Conservation (phyloP, 179 eudicot species). For the Beta corolliflora region DNA sequence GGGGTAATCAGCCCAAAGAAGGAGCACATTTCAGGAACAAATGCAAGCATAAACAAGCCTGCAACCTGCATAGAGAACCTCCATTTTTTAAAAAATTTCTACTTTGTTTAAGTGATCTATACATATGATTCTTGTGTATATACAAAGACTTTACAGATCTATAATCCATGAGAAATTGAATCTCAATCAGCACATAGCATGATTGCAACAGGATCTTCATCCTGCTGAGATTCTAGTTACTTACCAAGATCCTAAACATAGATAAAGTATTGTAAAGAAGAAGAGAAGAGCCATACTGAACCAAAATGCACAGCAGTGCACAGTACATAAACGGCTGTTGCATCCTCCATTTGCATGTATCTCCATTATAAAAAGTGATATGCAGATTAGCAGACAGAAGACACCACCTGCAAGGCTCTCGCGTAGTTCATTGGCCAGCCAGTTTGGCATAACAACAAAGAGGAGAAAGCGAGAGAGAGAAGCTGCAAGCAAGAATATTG, state of each 20-base stretch:
- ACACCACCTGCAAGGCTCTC: slow-evolving; percentile 40
- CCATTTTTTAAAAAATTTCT: too few relatives aligned
- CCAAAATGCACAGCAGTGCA: slow-evolving; percentile 43
- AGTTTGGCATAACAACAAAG: slow-evolving; percentile 50
- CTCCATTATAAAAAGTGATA: slow-evolving; percentile 36
- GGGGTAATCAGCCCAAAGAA: not conserved
- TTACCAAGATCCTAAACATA: slow-evolving; percentile 46
- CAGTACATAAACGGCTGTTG: slow-evolving; percentile 30
- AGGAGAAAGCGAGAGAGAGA: slow-evolving; percentile 42
- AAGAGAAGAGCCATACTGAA: slow-evolving; percentile 39
- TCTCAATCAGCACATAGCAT: slow-evolving; percentile 7
- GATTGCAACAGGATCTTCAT: not conserved
- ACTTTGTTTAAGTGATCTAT: not conserved
- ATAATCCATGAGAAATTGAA: not conserved
- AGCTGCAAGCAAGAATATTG: slow-evolving; percentile 36
- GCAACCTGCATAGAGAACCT: not conserved
- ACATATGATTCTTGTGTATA: slow-evolving; percentile 12
- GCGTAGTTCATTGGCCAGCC: slow-evolving; percentile 44
- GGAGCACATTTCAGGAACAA: not conserved
- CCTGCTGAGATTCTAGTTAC: not conserved
- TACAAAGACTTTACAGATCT: slow-evolving; percentile 15
- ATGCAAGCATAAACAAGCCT: not conserved
- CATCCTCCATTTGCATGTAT: slow-evolving; percentile 38
- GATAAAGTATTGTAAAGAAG: slow-evolving; percentile 46
- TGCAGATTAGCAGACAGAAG: slow-evolving; percentile 34